A percentile compares a stretch with the other conserved stretches of the same genome.
Evolutionary conservation across 2,329 filamentous ascomycete genomes (phyloP).

Genomic region (Fusarium sororula): DNA sequence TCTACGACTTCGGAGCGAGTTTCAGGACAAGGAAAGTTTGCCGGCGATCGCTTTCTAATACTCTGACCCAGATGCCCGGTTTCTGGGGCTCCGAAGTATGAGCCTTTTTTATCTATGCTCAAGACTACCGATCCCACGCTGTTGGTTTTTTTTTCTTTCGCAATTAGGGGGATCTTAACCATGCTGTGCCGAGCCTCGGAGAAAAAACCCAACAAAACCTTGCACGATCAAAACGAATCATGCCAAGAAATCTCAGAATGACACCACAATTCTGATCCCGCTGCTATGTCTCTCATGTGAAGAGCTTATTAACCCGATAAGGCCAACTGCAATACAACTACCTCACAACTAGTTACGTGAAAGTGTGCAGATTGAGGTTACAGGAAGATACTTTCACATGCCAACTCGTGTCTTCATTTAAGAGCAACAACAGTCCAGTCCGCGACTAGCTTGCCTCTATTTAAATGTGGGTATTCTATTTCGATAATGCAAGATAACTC

Average conservation of each 20-base stretch:
- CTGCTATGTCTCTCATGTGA: slow-evolving; percentile 12
- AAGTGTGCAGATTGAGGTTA: neutral
- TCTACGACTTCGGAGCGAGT: slow-evolving; percentile 33
- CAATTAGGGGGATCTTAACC: slow-evolving; percentile 12
- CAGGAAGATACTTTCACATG: slow-evolving; percentile 15
- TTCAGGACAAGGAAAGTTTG: slow-evolving; percentile 34
- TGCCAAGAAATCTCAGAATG: slow-evolving; percentile 10
- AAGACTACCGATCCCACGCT: slow-evolving; percentile 23
- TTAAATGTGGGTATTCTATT: neutral
- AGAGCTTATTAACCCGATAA: slow-evolving; percentile 5
- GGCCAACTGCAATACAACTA: slow-evolving; percentile 4
- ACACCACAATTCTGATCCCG: slow-evolving; percentile 6
- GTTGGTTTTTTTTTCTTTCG: slow-evolving; percentile 5
- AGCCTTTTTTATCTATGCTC: slow-evolving; percentile 1
- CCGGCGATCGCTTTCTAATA: slow-evolving; percentile 28
- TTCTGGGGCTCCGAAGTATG: slow-evolving; percentile 20
- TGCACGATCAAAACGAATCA: slow-evolving; percentile 2
- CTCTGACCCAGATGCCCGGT: slow-evolving; percentile 33
- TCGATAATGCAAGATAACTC: neutral
- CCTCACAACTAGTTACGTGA: neutral
- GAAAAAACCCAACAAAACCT: slow-evolving; percentile 2
- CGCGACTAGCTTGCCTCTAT: neutral
- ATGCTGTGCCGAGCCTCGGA: slow-evolving; percentile 10
- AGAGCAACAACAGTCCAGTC: neutral
- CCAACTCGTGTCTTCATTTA: neutral